Base-by-base conservation (phyloP, 1,284 basidiomycete genomes). In the Thelephora terrestris region DNA sequence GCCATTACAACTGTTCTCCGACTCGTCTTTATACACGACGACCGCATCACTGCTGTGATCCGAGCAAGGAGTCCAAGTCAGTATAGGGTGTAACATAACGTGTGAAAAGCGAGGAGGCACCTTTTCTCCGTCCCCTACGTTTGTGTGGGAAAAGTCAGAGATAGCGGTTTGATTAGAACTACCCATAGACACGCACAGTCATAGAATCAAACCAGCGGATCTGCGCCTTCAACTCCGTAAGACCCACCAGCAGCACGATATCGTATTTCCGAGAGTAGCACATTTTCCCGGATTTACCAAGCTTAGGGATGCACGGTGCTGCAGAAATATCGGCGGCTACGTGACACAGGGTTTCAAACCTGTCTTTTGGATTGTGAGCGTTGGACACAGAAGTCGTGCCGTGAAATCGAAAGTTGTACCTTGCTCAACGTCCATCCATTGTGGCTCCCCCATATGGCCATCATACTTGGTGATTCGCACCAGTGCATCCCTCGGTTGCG, bases 261-360 rank as follows among this genome's bases (percentile, higher is more conserved):
- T 43, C 6, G 38, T 23, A 48, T 9, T 42, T 10, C 42, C 42
- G 47, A 12, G 4, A 9, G 24, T 14, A 39, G 16, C 21, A 7
- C 18, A 5, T 18, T 23, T 39, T 18, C 9, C 37, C 37, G 7
- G 37, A 2, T 7, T 7, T n/a, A 20, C 35, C 21, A 16, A 18
- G n/a, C 9, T 16, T 18, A 9, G 37, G 16, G 7, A 16, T 23
- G 9, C n/a, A 5, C 17, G 58, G 55, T 4, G 71, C 59, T n/a
- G 57, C 50, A 0, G 67, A 63, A 0, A 69, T 66, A 44, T 77
- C 68, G 1, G 66, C 69, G 24, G 58, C 53, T 1, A 78, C 55
- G 0, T 60, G 69, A 51, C 75, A 78, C 3, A 77, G 51, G n/a
- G 62, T 67, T 1, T 62, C 55, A 53, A 69, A 78, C 52, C 64